Evolutionary conservation across 23 red algal genomes (phyloP), one percentile per base, ranked within the genome.

Genomic region (Cyanidiococcus yangmingshanensis): DNA sequence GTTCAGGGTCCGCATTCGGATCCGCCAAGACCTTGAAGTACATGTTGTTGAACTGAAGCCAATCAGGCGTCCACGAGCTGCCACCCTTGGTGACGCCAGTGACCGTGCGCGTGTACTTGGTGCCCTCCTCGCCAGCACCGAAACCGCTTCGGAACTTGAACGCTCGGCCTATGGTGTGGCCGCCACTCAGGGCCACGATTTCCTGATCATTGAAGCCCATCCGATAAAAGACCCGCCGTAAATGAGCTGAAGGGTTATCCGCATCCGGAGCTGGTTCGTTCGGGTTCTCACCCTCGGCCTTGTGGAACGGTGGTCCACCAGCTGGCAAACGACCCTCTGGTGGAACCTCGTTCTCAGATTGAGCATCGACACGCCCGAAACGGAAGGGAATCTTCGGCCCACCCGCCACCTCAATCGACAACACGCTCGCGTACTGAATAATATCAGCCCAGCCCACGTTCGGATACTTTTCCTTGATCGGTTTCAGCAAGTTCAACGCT

Each of bases 161-260:
- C 31, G 87, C 88, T 45, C 88, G 84, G 24, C 92, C 92, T 45
- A 96, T 74, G 1, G 92, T 96, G 75, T 96, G 92, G 2, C 87
- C 92, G 0, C 92, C 92, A 71, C 82, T 87, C 76, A 96, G 68
- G 37, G 80, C 78, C 1, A 87, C 85, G 54, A 96, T 96, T 77
- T 96, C 92, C 58, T 50, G 45, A 75, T 96, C 92, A 38, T 87
- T 89, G 32, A 96, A 88, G n/a, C 92, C 92, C 92, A 96, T 96
- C 24, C 92, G 82, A 58, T 96, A 89, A 54, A 96, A 96, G 21
- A 91, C 80, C 26, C 83, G 76, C 0, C 92, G 84, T 40, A 96
- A 76, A 79, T 96, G 92, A 0, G 57, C 34, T 80, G 90, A 79
- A 17, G 82, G 37, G 77, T 90, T 77, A 63, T 86, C 84, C 18